Evolutionary conservation across 768 basidiomycete genomes (phyloP), one percentile per base, ranked within the genome.

Genomic region (Albatrellus ellisii): DNA sequence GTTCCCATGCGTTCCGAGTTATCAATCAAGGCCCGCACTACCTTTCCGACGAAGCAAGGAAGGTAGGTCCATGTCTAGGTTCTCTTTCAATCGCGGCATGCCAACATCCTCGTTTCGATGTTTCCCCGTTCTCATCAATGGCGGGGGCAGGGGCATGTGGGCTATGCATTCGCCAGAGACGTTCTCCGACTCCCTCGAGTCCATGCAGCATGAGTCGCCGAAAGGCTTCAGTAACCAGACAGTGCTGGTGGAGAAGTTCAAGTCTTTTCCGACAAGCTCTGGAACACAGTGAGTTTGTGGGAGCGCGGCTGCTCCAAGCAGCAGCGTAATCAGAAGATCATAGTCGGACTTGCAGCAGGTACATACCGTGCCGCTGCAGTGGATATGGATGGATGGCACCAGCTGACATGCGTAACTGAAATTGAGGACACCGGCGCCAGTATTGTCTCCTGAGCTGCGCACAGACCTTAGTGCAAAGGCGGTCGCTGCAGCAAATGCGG

Each of bases 111-210:
- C 33, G 38, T 29, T 41, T 21, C 31, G n/a, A 81, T 81, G 85
- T 9, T 94, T 86, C 55, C 91, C 91, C 22, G 84, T 94, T 2
- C 66, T 97, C 22, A 94, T 97, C 61, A 97, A 97, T 56, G 91
- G 91, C 14, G 91, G 91, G 6, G 91, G 91, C 1, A 95, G 94
- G 57, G 91, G 91, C 31, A 95, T 95, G 90, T 79, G 89, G 31
- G 77, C 76, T 10, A 87, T 89, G 3, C 62, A 72, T 18, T 68
- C 72, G 2, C 60, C 69, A 15, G 65, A 67, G 29, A 77, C 79
- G 11, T 94, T 97, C 51, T 61, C 70, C 47, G 86, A 89, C 47
- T 80, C 84, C 3, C 66, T 97, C 6, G 72, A 72, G 28, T 84
- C 85, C 14, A 91, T 91, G 1, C 76, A 87, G 56, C 75, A 91